Evolutionary conservation across 768 basidiomycete genomes (phyloP), one percentile per base, ranked within the genome.

Genomic region (Pleurotus giganteus): DNA sequence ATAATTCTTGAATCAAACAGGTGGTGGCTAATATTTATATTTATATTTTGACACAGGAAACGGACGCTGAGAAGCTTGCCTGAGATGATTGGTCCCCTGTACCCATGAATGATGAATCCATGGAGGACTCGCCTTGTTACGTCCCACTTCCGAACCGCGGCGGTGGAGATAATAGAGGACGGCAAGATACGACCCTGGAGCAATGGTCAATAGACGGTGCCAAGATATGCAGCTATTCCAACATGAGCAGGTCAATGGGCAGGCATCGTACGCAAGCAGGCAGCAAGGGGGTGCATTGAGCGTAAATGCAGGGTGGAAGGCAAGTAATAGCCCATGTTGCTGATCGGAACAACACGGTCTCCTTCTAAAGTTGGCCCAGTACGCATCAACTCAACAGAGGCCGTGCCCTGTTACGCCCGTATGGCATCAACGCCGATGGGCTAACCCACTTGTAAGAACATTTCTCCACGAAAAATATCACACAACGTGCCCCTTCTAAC

Each of bases 111-210:
- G n/a, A n/a, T n/a, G n/a, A 60, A 67, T 70, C 71, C 72, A 72
- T 68, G 71, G 70, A 70, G 67, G 64, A 65, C 66, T 56, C 45
- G 58, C 41, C 53, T 45, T 58, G 49, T 66, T 65, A 65, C 60
- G 56, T 61, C 59, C 59, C 61, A 58, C 55, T 64, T 50, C 69
- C 66, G 66, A 65, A 64, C 70, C 73, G 69, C 71, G 70, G 71
- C 64, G 70, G 71, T 71, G 71, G 69, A 62, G 58, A 60, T 62
- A 58, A n/a, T n/a, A n/a, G n/a, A n/a, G n/a, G 46, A 44, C 37
- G 34, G 31, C 17, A 19, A 31, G 31, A 36, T 17, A 50, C 36
- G 49, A 50, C 49, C 49, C 49, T 50, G 29, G 49, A 50, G 12
- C 11, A 47, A 45, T 23, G 29, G 12, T n/a, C 15, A 26, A 47